Conservation (phyloP, 805 yeast species). For the Brettanomyces anomalus region DNA sequence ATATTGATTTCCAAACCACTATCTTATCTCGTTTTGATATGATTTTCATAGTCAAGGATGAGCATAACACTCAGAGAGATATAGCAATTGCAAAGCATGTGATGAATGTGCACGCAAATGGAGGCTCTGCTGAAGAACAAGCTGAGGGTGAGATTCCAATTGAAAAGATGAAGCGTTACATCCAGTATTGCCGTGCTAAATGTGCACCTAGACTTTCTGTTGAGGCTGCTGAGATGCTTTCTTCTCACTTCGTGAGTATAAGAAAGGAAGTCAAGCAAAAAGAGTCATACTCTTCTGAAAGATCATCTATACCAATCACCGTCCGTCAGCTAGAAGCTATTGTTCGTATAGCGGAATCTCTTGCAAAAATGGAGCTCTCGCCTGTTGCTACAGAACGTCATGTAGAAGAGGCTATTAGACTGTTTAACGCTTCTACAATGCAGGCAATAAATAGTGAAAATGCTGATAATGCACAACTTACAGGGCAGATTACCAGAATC, state of each 20-base stretch:
- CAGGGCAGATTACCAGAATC: constrained; percentile 65
- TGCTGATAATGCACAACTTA: constrained; percentile 46
- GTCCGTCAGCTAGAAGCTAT: constrained; percentile 97
- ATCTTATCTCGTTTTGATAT: constrained; percentile 95
- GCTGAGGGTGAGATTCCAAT: constrained; percentile 81
- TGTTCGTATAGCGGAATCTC: constrained; percentile 86
- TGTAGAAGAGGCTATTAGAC: constrained; percentile 90
- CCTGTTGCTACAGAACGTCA: constrained; percentile 84
- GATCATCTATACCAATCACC: constrained; percentile 95
- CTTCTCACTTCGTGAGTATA: constrained; percentile 88
- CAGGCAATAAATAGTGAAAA: constrained; percentile 59
- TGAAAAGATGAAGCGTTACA: constrained; percentile 83
- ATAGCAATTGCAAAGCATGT: constrained; percentile 89
- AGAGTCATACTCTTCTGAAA: constrained; percentile 74
- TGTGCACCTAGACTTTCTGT: constrained; percentile 90
- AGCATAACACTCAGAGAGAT: constrained; percentile 80
- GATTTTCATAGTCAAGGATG: constrained; percentile 96
- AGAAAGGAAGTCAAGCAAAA: constrained; percentile 73
- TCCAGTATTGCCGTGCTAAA: constrained; percentile 79
- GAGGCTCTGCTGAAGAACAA: constrained; percentile 35
- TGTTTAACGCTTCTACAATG: constrained; percentile 96
- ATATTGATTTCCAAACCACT: constrained; percentile 95
- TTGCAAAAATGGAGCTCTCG: constrained; percentile 77
- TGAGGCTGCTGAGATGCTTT: constrained; percentile 82
- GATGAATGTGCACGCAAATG: constrained; percentile 87